Evolutionary conservation across 2,329 filamentous ascomycete species (phyloP), one percentile per base, ranked within the genome.

Genomic region (Pseudogymnoascus sp.): DNA sequence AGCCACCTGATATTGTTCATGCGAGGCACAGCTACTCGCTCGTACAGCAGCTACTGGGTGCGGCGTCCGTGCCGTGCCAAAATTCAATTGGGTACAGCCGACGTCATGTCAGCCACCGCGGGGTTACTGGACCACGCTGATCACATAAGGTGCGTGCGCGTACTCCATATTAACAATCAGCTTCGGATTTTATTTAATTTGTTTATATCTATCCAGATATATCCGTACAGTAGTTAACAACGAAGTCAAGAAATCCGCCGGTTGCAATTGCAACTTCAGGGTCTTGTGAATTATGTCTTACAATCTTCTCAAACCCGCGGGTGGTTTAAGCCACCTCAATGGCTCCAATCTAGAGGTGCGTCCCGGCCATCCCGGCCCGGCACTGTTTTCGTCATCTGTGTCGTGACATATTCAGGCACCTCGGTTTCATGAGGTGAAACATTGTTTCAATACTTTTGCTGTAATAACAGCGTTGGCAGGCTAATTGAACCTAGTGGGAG

Each of bases 391-490:
- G 35, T 59, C 58, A 41, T 59, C 18, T 41, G 14, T 32, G 34
- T 37, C 58, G 18, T 59, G 28, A 41, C 30, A 59, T 59, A 47
- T 59, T 20, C 35, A 41, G 58, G 28, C 58, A 43, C 41, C 20
- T 47, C 41, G 58, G 58, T 59, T 59, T 59, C 58, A 59, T 59
- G 58, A 59, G 58, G 41, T 47, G 58, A 59, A 47, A 37, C 35
- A 59, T 30, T 59, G 58, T 59, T 34, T 59, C 47, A 54, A 54
- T 54, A 54, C 47, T 54, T 32, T 54, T 34, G 47, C 43, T 54
- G 43, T 54, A 12, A 25, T 20, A 54, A 54, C 47, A 54, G 28
- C 47, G 28, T 34, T 32, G 47, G n/a, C 28, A n/a, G 47, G 28
- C 6, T 54, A 54, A 54, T 54, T 54, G n/a, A 54, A 54, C 47